phyloP scores from a whole-genome alignment of 192 early-diverging fungal species.

The Dimargaris verticillata region DNA sequence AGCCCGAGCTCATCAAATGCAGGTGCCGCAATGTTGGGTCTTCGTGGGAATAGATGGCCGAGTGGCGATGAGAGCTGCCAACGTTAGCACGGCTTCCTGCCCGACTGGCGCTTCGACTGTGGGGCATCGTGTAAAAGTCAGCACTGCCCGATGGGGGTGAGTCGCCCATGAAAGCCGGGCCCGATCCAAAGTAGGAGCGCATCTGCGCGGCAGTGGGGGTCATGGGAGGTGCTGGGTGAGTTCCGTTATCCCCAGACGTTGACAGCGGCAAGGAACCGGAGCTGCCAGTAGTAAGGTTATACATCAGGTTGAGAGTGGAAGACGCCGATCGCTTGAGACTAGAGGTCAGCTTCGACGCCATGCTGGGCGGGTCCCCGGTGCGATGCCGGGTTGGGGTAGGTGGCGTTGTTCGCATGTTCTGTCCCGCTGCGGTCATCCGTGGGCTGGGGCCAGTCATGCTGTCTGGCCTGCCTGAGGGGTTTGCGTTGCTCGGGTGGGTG shows the following conservation, averaged over 20 bases:
- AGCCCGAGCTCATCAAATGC: not conserved
- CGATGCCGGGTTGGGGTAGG: conserved; percentile 13
- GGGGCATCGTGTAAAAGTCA: not conserved
- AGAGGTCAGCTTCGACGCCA: conserved; percentile 18
- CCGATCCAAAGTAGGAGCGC: not conserved
- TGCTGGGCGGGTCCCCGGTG: conserved; percentile 13
- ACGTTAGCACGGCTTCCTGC: not conserved
- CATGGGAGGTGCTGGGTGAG: conserved; percentile 7
- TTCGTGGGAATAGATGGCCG: conserved; percentile 7
- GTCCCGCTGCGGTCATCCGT: no score
- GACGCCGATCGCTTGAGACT: conserved; percentile 27
- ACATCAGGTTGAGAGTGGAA: conserved; percentile 20
- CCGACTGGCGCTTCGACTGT: not conserved
- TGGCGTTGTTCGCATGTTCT: conserved; percentile 11
- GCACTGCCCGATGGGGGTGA: no score
- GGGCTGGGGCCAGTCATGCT: no score
- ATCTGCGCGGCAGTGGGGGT: conserved; percentile 13
- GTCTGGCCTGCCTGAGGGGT: no score
- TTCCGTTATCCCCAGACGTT: not conserved
- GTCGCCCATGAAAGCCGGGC: no score
- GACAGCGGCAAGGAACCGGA: not conserved
- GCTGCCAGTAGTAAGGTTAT: conserved; percentile 12
- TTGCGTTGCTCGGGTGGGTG: no score
- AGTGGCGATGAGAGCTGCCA: not conserved
- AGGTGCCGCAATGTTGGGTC: not conserved